Conservation (phyloP, 805 yeast species). For the Saccharomycopsis capsularis region DNA sequence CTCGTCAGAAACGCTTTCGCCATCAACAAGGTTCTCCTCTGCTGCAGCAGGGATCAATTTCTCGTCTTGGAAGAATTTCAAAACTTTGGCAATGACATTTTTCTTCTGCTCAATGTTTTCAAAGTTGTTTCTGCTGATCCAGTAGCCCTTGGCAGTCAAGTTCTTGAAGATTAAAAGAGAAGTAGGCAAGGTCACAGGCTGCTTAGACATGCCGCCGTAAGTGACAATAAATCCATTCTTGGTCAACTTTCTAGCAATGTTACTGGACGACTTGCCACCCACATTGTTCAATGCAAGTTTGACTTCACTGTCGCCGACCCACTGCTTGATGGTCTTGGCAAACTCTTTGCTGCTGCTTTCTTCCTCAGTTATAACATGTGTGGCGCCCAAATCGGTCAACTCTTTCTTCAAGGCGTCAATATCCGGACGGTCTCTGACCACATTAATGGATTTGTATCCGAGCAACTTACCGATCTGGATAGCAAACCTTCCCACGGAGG, state of each 20-base stretch:
- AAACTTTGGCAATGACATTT: conserved; percentile 46
- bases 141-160: conserved; percentile 78
- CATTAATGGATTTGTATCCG: conserved; percentile 79
- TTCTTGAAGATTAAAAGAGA: conserved; percentile 86
- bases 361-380: conserved; percentile 83
- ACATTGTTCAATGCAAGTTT: conserved; percentile 86
- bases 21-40: conserved; percentile 27
- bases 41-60: conserved; percentile 44
- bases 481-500: conserved; percentile 90
- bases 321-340: conserved; percentile 41
- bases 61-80: conserved; percentile 53
- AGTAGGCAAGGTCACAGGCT: conserved; percentile 89
- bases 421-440: conserved; percentile 79
- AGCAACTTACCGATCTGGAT: conserved; percentile 74
- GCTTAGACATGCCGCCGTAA: conserved; percentile 96
- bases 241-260: conserved; percentile 75
- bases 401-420: conserved; percentile 47
- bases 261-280: conserved; percentile 82
- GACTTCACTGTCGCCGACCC: conserved; percentile 35
- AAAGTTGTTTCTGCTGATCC: conserved; percentile 73
- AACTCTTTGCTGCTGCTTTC: conserved; percentile 67
- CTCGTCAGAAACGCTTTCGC: conserved; percentile 30
- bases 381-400: conserved; percentile 68
- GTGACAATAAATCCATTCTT: conserved; percentile 74
- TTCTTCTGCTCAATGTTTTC: conserved; percentile 54